Base-by-base conservation (phyloP, 148 eudicot genomes). In the Rhododendron henanense region DNA sequence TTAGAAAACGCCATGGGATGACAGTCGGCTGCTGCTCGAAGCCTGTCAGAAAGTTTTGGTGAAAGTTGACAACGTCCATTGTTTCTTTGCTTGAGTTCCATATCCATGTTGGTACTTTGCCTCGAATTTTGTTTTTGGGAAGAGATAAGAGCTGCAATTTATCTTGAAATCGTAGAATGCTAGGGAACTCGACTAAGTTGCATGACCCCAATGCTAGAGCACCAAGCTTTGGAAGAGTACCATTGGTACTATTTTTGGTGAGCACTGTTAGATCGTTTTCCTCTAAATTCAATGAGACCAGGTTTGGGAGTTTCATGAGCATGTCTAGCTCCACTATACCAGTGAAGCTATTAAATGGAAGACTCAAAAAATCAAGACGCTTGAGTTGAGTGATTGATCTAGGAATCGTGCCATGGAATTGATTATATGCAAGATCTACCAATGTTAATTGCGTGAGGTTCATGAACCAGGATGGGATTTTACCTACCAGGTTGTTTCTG, bases 151-250 rank as follows among this genome's bases (percentile, higher is more conserved):
- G 28, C 28, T 28, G 16, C 85, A 86, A 16, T 16, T 82, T 6
- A 37, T 31, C 35, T 31, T 86, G 88, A 47, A n/a, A n/a, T 15
- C 55, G 19, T 61, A 89, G 78, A 45, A 87, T 81, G 2, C 73
- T 16, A 3, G 89, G 89, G 80, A 89, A 82, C 33, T 69, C 78
- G 7, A 10, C 83, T 48, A 89, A 81, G 80, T 89, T 87, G 86
- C 89, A 89, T 59, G 84, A 4, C 6, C 7, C 6, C 82, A 86
- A 5, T 0, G 0, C 41, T 31, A 86, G 28, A 2, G 0, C 0
- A 18, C 10, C 0, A 86, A 50, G 31, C 76, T 81, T 44, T 10
- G 88, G 69, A n/a, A 71, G 19, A 61, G 88, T 74, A 21, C 10
- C 84, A 57, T 82, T 74, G 48, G 37, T 53, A 31, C 39, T 57